Base-by-base conservation (phyloP, 257 asterid species). In the Penstemon newberryi region DNA sequence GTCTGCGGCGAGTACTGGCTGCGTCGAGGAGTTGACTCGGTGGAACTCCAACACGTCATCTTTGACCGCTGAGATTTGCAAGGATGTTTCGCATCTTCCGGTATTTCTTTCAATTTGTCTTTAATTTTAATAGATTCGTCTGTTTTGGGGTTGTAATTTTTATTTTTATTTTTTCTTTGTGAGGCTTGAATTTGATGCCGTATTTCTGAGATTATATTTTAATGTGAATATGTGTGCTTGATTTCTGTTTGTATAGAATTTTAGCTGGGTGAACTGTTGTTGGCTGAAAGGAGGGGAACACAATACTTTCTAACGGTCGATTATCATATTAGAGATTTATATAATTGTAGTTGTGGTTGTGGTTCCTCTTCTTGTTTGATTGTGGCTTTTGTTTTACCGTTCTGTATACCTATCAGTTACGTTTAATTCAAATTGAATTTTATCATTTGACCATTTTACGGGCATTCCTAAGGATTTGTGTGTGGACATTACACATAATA, bases 21-120 rank as follows among this genome's bases (percentile, higher is more conserved):
- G 76, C 70, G 4, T 38, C 53, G 25, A 37, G 56, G 85, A 73
- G 77, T 78, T 81, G 91, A 66, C 78, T 75, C 80, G 78, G 56
- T 79, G 69, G 75, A 63, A 65, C 76, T 78, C 79, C 9, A 80
- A 71, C 52, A 80, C 71, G 55, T 85, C 86, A 36, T 75, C 90
- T 70, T 65, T 74, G 70, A 70, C 82, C 33, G 75, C 66, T 46
- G 87, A 69, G 63, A 70, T 74, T 74, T 77, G 65, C 69, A 61
- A 69, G 15, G 78, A 69, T 73, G 6, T 12, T 64, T 62, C 65
- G 56, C 67, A 65, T 6, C 46, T 54, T 4, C 63, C 66, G 79
- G 91, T 88, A 79, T 67, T 56, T 60, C 4, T 52, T 56, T 8
- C 18, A 4, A 38, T 72, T 65, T 8, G 3, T 58, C 65, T 7